These are phyloP conservation scores for Diutina catenulata DNA, from an alignment of 1,139 yeast species.

Conservation along the genomic window DNA sequence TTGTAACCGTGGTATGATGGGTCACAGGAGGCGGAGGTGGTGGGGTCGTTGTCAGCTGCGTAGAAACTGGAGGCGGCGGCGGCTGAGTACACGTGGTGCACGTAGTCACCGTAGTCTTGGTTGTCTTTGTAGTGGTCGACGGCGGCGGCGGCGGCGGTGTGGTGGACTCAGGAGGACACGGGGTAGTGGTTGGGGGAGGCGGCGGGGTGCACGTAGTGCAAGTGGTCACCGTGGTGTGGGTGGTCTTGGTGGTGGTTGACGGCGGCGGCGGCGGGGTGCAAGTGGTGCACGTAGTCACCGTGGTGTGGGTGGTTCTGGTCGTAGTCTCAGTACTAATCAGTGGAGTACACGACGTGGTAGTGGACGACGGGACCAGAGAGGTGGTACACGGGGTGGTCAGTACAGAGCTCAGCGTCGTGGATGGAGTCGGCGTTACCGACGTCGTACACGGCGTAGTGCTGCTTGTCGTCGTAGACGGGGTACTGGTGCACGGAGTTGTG, in stretches of 20 bases:
- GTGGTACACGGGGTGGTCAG: constrained; percentile 6
- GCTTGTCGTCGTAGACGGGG: constrained; percentile 10
- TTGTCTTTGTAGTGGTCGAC: neutral
- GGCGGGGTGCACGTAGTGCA: neutral
- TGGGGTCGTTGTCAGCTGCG: too few relatives aligned
- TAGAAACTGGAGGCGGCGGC: too few relatives aligned
- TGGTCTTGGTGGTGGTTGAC: too few relatives aligned
- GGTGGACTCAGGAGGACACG: neutral
- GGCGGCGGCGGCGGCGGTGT: neutral
- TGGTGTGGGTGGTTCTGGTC: constrained; percentile 7
- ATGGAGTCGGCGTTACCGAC: constrained; percentile 6
- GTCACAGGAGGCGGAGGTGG: neutral
- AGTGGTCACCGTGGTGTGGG: too few relatives aligned
- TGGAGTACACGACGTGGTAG: constrained; percentile 13
- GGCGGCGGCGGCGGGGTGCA: too few relatives aligned
- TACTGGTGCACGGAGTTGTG: neutral
- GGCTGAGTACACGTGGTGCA: neutral
- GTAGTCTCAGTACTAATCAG: neutral
- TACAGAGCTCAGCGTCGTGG: constrained; percentile 1
- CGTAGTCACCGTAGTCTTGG: neutral
- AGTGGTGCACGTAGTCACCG: constrained; percentile 9
- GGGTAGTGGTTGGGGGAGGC: neutral
- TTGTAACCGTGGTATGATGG: too few relatives aligned
- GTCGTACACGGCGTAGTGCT: constrained; percentile 7
- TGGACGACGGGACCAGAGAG: neutral